phyloP scores from a whole-genome alignment of 768 basidiomycete genomes.

The Podaxis sp. region DNA sequence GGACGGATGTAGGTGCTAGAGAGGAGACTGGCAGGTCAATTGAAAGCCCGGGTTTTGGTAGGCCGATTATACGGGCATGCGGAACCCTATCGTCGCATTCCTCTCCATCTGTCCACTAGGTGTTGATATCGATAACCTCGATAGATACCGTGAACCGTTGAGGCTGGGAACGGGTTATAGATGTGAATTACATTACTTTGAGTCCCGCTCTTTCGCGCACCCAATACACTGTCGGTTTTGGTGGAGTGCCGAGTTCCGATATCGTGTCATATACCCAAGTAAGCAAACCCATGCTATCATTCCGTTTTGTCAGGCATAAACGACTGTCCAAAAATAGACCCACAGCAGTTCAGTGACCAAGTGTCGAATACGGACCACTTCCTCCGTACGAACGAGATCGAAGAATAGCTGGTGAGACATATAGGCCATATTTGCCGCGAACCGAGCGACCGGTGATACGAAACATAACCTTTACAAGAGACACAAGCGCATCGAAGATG shows the following conservation, averaged over 20 bases:
- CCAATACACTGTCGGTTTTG: background rate
- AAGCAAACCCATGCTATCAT: background rate
- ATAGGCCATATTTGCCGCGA: background rate
- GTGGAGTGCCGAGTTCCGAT: background rate
- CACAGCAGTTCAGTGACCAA: background rate
- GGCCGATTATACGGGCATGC: background rate
- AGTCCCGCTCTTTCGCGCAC: background rate
- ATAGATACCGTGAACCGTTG: background rate
- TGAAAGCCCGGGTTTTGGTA: background rate
- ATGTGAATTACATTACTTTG: background rate
- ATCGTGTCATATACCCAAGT: background rate
- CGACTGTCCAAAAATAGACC: background rate
- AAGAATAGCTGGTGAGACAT: background rate
- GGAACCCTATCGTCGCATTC: background rate
- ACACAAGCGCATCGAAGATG: background rate
- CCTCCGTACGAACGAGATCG: background rate
- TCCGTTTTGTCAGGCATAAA: background rate
- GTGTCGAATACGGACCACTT: background rate
- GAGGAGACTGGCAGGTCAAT: background rate
- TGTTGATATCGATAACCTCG: background rate
- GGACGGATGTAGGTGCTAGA: background rate
- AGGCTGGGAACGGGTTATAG: background rate
- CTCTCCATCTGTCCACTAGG: background rate
- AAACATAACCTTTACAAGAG: background rate
- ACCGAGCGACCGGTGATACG: background rate